These are phyloP conservation scores for Stentor coeruleus DNA, from an alignment of 73 alveolate genomes.

Conservation along the genomic window DNA sequence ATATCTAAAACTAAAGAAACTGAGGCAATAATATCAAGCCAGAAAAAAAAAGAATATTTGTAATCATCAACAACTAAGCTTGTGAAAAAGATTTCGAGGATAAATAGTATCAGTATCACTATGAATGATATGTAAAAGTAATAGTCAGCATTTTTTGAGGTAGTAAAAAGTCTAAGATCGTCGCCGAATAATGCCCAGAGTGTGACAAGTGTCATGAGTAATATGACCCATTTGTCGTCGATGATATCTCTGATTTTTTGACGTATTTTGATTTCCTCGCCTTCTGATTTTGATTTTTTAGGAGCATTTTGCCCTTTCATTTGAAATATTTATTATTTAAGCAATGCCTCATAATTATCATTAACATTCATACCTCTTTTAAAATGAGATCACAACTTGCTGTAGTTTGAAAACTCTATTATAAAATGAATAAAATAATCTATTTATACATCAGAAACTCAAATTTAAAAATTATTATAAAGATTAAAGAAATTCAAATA, in stretches of 20 bases:
- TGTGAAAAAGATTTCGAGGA: conserved; percentile 46
- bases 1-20: conserved; percentile 60
- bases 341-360: conserved; percentile 1
- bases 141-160: conserved; percentile 52
- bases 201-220: conserved; percentile 54
- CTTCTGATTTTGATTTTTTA: conserved; percentile 36
- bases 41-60: conserved; percentile 65
- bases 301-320: conserved; percentile 15
- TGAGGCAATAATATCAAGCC: conserved; percentile 71
- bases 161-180: conserved; percentile 55
- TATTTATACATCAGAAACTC: too few species aligned
- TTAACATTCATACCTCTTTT: conserved; percentile 8
- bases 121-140: conserved; percentile 48
- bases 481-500: too few species aligned
- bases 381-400: too few species aligned
- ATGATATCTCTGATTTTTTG: conserved; percentile 49
- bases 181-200: conserved; percentile 70
- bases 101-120: conserved; percentile 41
- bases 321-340: neutral
- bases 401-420: too few species aligned
- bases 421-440: too few species aligned
- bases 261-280: conserved; percentile 37
- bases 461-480: too few species aligned
- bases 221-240: conserved; percentile 58
- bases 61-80: conserved; percentile 58